Evolutionary conservation across 257 asterid genomes (phyloP).

Genomic region (Rauvolfia tetraphylla): DNA sequence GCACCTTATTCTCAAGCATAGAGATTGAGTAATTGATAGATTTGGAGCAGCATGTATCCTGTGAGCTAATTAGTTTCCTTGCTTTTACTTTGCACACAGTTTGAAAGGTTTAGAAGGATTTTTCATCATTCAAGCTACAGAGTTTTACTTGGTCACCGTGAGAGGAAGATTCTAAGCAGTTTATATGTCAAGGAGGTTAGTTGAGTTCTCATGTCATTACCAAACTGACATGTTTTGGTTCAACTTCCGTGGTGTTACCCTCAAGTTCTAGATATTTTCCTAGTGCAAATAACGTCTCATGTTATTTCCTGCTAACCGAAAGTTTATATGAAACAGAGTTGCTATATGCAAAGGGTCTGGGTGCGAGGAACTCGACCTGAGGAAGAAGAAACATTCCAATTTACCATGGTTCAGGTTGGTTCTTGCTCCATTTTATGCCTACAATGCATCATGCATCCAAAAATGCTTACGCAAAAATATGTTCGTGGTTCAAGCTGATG

Average conservation of each 20-base stretch:
- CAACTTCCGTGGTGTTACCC: not conserved
- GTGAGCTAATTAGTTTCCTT: not conserved
- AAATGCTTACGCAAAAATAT: not conserved
- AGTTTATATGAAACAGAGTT: conserved; percentile 40
- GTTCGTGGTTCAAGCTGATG: not conserved
- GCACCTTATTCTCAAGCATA: not conserved
- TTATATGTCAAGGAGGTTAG: conserved; percentile 74
- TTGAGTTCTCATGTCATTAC: conserved; percentile 5
- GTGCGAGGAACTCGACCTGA: conserved; percentile 86
- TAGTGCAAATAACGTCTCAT: not conserved
- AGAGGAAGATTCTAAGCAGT: conserved; percentile 84
- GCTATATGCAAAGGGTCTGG: conserved; percentile 84
- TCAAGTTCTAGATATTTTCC: not conserved
- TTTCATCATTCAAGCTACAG: conserved; percentile 93
- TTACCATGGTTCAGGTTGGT: conserved; percentile 82
- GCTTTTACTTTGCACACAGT: conserved; percentile 38
- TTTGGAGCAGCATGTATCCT: not conserved
- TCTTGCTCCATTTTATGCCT: conserved; percentile 4
- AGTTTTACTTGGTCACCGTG: conserved; percentile 79
- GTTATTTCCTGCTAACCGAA: conserved; percentile 14
- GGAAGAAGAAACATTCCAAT: conserved; percentile 80
- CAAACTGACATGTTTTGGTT: not conserved
- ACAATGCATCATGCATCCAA: not conserved
- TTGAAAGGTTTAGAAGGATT: conserved; percentile 87
- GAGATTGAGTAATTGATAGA: not conserved